Evolutionary conservation across 352 stramenopile species (phyloP).

Genomic region (Globisporangium rhizosaccharum): DNA sequence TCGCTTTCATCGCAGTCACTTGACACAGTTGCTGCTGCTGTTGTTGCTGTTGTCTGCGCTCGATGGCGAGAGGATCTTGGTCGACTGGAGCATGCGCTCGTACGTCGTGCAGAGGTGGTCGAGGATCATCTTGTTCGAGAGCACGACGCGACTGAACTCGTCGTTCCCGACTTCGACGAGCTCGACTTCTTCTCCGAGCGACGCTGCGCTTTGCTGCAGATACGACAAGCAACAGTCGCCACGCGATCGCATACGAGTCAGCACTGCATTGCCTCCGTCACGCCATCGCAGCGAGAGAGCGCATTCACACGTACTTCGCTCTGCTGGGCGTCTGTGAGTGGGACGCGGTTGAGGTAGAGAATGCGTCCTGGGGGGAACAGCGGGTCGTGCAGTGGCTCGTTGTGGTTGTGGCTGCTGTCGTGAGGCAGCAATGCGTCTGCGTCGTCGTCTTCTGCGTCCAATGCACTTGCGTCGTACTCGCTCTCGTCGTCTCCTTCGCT

Average conservation of each 20-base stretch:
- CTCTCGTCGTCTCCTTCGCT: not conserved
- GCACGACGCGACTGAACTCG: constrained; percentile 64
- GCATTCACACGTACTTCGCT: not conserved
- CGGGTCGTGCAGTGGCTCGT: constrained; percentile 40
- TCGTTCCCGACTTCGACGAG: constrained; percentile 60
- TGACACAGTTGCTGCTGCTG: not conserved
- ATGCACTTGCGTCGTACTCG: not conserved
- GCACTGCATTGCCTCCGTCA: too few species aligned
- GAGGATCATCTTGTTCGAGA: constrained; percentile 81
- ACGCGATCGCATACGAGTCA: not conserved
- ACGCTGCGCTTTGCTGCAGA: not conserved
- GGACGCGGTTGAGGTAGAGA: constrained; percentile 54
- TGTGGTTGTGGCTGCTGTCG: not conserved
- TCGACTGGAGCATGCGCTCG: constrained; percentile 44
- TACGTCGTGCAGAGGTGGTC: constrained; percentile 86
- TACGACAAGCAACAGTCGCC: not conserved
- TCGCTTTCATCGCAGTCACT: not conserved
- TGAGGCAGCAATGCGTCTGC: not conserved
- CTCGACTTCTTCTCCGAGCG: constrained; percentile 24
- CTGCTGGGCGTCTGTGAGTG: not conserved
- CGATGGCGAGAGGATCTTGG: constrained; percentile 6
- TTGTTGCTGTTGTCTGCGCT: not conserved
- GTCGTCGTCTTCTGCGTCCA: constrained; percentile 2
- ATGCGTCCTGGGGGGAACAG: constrained; percentile 69
- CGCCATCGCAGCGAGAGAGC: not conserved